These are phyloP conservation scores for Cyanidioschyzon merolae DNA, from an alignment of 23 red algal species.

Conservation along the genomic window DNA sequence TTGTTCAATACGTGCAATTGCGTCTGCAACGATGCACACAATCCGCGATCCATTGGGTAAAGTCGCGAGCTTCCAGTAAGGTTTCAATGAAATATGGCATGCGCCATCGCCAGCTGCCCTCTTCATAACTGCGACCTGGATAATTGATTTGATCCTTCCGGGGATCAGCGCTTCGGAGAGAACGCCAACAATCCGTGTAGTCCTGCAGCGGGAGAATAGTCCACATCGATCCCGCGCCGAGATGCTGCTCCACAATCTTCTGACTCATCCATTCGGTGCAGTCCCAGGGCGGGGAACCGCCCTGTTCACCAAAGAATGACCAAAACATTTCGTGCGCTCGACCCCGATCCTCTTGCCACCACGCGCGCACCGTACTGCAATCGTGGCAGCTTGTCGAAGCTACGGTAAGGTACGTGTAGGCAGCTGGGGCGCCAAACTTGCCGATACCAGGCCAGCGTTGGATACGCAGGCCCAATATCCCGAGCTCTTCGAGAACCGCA, in stretches of 20 bases:
- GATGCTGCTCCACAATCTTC: conserved; percentile 18
- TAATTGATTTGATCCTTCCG: conserved; percentile 19
- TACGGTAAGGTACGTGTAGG: conserved; percentile 13
- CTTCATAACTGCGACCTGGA: conserved; percentile 12
- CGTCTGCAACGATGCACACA: background rate
- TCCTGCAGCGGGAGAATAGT: conserved; percentile 18
- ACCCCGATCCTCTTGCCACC: conserved; percentile 18
- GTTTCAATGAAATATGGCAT: background rate
- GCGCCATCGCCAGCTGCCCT: background rate
- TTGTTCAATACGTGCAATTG: background rate
- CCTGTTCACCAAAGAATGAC: background rate
- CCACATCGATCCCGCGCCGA: conserved; percentile 14
- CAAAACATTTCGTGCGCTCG: background rate
- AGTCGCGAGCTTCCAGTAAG: background rate
- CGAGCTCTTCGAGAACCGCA: conserved; percentile 19
- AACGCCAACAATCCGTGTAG: background rate
- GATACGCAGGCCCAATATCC: conserved; percentile 21
- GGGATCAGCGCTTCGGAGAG: conserved; percentile 13
- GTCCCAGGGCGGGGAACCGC: background rate
- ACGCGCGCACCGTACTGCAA: conserved; percentile 17
- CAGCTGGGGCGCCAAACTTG: conserved; percentile 10
- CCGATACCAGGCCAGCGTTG: conserved; percentile 18
- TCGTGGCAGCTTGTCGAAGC: conserved; percentile 17
- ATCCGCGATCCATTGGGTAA: background rate
- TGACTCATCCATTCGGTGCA: conserved; percentile 13